phyloP scores from a whole-genome alignment of 805 yeast species.

The Ogataea allantospora region DNA sequence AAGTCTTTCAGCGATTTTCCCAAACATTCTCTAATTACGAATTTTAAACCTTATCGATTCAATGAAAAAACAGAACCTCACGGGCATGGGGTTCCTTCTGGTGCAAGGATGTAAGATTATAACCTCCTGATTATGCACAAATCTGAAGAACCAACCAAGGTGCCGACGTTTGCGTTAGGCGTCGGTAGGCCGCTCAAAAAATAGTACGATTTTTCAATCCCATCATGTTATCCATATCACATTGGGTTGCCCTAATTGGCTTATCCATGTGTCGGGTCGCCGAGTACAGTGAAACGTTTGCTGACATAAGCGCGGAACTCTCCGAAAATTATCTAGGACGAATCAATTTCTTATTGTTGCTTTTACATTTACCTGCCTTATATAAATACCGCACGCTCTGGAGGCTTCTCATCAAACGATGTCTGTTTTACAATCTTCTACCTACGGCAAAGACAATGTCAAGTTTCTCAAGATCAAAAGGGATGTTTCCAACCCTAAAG shows the following conservation, averaged over 20 bases:
- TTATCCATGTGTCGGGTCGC: neutral
- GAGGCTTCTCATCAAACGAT: conserved; percentile 11
- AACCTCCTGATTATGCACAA: no score
- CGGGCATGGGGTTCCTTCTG: conserved; percentile 10
- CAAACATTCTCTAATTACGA: conserved; percentile 26
- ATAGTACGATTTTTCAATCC: neutral
- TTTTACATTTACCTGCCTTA: neutral
- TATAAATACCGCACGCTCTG: neutral
- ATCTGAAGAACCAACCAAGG: neutral
- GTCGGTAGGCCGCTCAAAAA: no score
- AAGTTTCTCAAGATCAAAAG: conserved; percentile 86
- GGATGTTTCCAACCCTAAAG: conserved; percentile 66
- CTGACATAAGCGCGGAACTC: conserved; percentile 8
- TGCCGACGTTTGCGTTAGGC: no score
- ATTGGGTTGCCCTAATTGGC: neutral
- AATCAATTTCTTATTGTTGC: conserved; percentile 2
- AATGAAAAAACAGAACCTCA: no score
- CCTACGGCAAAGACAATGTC: conserved; percentile 92
- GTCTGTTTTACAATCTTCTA: conserved; percentile 43
- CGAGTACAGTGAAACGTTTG: neutral
- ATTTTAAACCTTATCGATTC: conserved; percentile 4
- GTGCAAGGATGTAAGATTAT: conserved; percentile 3
- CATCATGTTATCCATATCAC: neutral
- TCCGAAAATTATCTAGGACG: conserved; percentile 5
- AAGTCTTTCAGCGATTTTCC: conserved; percentile 71